These are phyloP conservation scores for Pythium vanterpoolii DNA, from an alignment of 352 stramenopile genomes.

Conservation along the genomic window DNA sequence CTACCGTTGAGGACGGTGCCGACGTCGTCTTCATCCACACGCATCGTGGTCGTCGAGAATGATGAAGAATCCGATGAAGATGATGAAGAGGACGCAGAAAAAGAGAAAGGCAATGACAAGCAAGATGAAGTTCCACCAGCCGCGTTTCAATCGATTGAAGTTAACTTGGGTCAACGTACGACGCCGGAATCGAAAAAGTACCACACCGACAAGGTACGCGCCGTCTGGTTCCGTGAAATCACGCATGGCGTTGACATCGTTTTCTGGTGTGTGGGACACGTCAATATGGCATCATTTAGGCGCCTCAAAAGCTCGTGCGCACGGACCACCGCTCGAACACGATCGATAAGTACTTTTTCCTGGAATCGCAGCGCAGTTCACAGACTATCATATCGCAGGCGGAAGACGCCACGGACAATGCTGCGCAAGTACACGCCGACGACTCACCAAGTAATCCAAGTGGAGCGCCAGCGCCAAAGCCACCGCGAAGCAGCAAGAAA, in stretches of 20 bases:
- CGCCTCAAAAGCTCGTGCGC: conserved; percentile 74
- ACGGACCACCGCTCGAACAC: conserved; percentile 82
- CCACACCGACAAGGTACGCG: conserved; percentile 52
- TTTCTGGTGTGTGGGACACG: background rate
- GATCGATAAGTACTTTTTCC: conserved; percentile 86
- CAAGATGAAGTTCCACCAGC: conserved; percentile 4
- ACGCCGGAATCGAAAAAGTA: conserved; percentile 67
- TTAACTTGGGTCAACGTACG: conserved; percentile 56
- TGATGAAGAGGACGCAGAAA: conserved; percentile 19
- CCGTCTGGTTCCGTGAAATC: background rate
- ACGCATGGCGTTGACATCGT: too few relatives aligned
- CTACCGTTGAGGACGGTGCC: conserved; percentile 3
- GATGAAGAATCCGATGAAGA: conserved; percentile 39
- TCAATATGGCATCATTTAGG: conserved; percentile 28
- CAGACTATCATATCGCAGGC: conserved; percentile 34
- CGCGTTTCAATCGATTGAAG: conserved; percentile 41
- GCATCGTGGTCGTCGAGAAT: conserved; percentile 25
- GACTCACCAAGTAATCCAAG: background rate
- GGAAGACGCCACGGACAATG: conserved; percentile 28
- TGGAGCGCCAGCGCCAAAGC: background rate
- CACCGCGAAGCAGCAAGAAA: conserved; percentile 12
- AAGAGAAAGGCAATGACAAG: conserved; percentile 2
- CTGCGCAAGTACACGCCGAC: background rate
- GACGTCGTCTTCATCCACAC: conserved; percentile 1
- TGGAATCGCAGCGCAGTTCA: conserved; percentile 66